Conservation (phyloP, 352 stramenopile genomes). For the Phytophthora citrophthora region DNA sequence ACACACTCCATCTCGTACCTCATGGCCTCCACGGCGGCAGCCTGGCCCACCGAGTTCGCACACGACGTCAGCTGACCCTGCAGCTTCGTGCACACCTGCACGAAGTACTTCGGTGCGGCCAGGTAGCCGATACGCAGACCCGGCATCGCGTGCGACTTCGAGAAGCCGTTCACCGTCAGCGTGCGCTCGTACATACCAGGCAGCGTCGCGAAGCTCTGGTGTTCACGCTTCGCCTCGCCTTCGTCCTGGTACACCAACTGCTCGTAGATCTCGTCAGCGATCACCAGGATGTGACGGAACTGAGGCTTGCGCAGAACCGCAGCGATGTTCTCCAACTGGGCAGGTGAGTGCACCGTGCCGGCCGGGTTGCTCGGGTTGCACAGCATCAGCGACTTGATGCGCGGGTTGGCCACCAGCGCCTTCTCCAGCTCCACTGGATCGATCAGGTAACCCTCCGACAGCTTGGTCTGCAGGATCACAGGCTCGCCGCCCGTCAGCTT, state of each 20-base stretch:
- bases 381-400: constrained; percentile 92
- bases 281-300: constrained; percentile 82
- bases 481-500: constrained; percentile 89
- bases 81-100: constrained; percentile 90
- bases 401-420: constrained; percentile 70
- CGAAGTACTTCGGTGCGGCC: constrained; percentile 82
- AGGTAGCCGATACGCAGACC: constrained; percentile 95
- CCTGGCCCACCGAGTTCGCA: constrained; percentile 92
- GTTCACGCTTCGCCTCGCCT: constrained; percentile 51
- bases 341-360: constrained; percentile 76
- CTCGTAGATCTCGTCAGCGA: constrained; percentile 98
- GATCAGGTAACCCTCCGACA: constrained; percentile 85
- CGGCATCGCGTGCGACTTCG: constrained; percentile 97
- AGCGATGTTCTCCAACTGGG: constrained; percentile 62
- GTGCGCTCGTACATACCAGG: constrained; percentile 92
- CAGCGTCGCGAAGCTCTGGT: constrained; percentile 76
- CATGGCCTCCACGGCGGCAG: constrained; percentile 91
- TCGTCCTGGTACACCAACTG: constrained; percentile 92
- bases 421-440: constrained; percentile 79
- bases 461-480: constrained; percentile 92
- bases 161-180: constrained; percentile 96
- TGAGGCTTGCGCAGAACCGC: constrained; percentile 60
- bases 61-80: constrained; percentile 97
- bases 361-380: constrained; percentile 98
- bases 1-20: constrained; percentile 78